Conservation (phyloP, 2,329 filamentous ascomycete genomes). For the Fusarium zealandicum region DNA sequence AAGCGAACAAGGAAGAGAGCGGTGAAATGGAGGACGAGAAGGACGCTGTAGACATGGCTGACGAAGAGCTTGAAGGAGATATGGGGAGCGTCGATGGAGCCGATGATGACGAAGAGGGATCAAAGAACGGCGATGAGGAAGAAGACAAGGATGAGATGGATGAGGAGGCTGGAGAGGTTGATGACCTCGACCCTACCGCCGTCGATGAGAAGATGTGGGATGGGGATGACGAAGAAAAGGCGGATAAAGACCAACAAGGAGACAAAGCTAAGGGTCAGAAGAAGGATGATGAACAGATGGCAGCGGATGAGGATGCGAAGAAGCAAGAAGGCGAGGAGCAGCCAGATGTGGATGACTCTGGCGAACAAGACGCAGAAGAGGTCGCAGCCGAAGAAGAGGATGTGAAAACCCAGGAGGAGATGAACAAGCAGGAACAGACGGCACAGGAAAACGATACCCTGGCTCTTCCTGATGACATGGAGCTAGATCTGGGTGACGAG, state of each 20-base stretch:
- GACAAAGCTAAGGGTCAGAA: constrained; percentile 75
- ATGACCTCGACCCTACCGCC: constrained; percentile 86
- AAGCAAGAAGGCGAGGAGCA: constrained; percentile 52
- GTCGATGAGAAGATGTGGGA: constrained; percentile 99
- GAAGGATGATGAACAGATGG: constrained; percentile 67
- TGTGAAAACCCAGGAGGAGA: constrained; percentile 61
- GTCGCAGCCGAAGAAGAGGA: constrained; percentile 68
- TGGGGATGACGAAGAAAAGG: constrained; percentile 78
- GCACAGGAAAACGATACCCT: constrained; percentile 82
- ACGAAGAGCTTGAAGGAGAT: constrained; percentile 90
- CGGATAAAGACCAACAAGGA: constrained; percentile 82
- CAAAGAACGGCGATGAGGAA: constrained; percentile 68
- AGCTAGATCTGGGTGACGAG: constrained; percentile 81
- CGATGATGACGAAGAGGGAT: constrained; percentile 66
- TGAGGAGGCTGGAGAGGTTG: constrained; percentile 88
- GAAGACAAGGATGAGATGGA: constrained; percentile 80
- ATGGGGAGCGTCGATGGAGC: constrained; percentile 70
- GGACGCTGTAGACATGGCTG: constrained; percentile 90
- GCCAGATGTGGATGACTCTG: constrained; percentile 54
- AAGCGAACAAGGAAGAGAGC: constrained; percentile 71
- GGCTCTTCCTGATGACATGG: constrained; percentile 87
- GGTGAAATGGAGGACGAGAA: constrained; percentile 79
- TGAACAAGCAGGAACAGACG: constrained; percentile 73
- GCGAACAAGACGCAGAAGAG: constrained; percentile 58
- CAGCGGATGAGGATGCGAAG: constrained; percentile 65